Percentiles rank a stretch among this genome's conserved stretches.
These are phyloP conservation scores for Pythium scleroteichum DNA, from an alignment of 352 stramenopile genomes.

Conservation along the genomic window DNA sequence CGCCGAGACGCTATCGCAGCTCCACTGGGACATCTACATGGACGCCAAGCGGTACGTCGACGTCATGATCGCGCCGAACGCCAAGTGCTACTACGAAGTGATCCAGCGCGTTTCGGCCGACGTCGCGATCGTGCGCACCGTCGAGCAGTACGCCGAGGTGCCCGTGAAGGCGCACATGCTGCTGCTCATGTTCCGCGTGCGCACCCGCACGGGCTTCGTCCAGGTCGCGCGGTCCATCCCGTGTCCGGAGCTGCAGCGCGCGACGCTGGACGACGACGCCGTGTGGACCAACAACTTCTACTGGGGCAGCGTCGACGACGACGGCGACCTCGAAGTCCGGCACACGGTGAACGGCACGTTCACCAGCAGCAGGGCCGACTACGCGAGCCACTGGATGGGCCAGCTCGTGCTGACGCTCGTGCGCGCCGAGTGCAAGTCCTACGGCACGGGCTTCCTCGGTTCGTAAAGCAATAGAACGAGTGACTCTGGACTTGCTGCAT, in stretches of 20 bases:
- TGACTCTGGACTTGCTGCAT: no score
- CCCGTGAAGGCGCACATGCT: not conserved
- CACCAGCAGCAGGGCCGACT: not conserved
- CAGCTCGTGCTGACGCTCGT: not conserved
- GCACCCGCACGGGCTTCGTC: not conserved
- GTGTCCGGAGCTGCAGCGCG: not conserved
- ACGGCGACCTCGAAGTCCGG: not conserved
- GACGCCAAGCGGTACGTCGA: not conserved
- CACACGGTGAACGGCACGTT: not conserved
- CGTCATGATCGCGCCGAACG: not conserved
- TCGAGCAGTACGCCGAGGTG: not conserved
- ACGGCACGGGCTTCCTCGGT: not conserved
- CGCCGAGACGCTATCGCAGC: not conserved
- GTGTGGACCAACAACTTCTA: not conserved
- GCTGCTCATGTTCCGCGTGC: not conserved
- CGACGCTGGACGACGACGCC: not conserved
- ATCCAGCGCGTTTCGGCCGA: constrained; percentile 2
- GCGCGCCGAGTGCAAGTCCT: not conserved
- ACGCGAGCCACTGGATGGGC: not conserved
- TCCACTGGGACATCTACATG: constrained; percentile 7
- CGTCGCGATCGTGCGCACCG: not conserved
- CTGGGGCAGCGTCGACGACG: not conserved
- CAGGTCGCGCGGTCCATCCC: not conserved
- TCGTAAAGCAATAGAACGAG: no score
- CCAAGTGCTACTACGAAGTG: constrained; percentile 1